A percentile compares a stretch with the other conserved stretches of the same genome.
Conservation (phyloP, 352 stramenopile species). For the Globisporangium camurandrum region DNA sequence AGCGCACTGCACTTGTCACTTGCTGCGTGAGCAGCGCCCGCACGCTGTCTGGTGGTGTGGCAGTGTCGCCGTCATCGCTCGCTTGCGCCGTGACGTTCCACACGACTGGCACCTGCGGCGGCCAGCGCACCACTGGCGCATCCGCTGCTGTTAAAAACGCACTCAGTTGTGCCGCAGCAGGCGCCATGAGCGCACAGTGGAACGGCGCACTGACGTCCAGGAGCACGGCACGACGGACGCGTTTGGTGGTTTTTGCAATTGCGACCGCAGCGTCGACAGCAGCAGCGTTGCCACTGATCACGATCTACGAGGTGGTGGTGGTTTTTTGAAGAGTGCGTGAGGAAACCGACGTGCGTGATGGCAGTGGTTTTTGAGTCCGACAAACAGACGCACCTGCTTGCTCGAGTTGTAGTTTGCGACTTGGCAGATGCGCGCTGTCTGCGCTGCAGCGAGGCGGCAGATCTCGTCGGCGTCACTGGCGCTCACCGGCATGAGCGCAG, state of each 20-base stretch:
- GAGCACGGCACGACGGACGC: slow-evolving; percentile 57
- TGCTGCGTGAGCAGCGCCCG: slow-evolving; percentile 54
- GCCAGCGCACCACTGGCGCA: slow-evolving; percentile 12
- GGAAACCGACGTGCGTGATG: no score
- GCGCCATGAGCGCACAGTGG: slow-evolving; percentile 75
- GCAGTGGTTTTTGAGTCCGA: background rate
- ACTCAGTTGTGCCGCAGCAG: slow-evolving; percentile 40
- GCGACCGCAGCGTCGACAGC: slow-evolving; percentile 46
- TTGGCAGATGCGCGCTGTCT: slow-evolving; percentile 42
- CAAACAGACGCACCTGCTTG: slow-evolving; percentile 43
- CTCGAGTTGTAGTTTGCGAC: slow-evolving; percentile 88
- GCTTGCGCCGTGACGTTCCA: slow-evolving; percentile 70
- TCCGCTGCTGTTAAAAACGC: slow-evolving; percentile 23
- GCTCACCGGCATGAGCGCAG: slow-evolving; percentile 63
- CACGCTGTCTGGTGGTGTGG: no score
- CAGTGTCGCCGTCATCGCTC: no score
- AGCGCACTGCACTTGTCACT: slow-evolving; percentile 58
- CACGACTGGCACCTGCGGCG: slow-evolving; percentile 54
- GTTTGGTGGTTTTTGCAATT: slow-evolving; percentile 58
- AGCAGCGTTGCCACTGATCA: slow-evolving; percentile 58
- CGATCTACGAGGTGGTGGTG: slow-evolving; percentile 25
- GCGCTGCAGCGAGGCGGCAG: slow-evolving; percentile 29
- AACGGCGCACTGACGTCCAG: slow-evolving; percentile 83
- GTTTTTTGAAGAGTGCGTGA: no score
- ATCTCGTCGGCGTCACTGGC: slow-evolving; percentile 42